Conservation (phyloP, 768 basidiomycete species). For the Mycena sanguinolenta region DNA sequence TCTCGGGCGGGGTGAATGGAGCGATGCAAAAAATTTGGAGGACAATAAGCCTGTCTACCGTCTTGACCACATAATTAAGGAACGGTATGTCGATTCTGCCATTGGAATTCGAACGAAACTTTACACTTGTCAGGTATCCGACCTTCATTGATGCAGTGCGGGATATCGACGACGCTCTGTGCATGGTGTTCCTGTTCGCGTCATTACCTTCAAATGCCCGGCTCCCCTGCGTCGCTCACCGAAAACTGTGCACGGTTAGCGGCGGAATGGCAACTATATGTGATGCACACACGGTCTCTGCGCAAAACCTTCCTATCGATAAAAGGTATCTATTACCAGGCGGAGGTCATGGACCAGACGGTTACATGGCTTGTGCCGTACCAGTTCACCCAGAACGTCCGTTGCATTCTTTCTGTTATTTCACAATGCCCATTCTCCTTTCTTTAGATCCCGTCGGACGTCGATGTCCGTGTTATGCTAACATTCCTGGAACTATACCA, state of each 20-base stretch:
- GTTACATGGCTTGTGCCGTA: conserved; percentile 98
- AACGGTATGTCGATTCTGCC: conserved; percentile 72
- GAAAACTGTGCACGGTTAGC: conserved; percentile 92
- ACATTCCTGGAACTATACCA: conserved; percentile 99
- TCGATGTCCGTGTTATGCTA: conserved; percentile 97
- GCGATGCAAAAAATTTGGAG: conserved; percentile 92
- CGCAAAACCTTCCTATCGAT: conserved; percentile 96
- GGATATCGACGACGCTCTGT: conserved; percentile 97
- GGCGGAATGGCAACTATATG: conserved; percentile 96
- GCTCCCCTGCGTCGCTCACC: conserved; percentile 84
- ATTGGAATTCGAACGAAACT: conserved; percentile 12
- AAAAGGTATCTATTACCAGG: conserved; percentile 98
- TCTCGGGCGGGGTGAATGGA: conserved; percentile 95
- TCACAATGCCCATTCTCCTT: conserved; percentile 26
- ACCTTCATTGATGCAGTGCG: conserved; percentile 96
- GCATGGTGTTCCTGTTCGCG: conserved; percentile 94
- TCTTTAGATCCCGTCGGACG: conserved; percentile 88
- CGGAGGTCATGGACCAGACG: conserved; percentile 91
- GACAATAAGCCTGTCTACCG: conserved; percentile 93
- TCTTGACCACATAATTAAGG: conserved; percentile 97
- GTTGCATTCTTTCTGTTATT: conserved; percentile 40
- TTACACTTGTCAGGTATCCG: conserved; percentile 77
- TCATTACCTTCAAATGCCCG: conserved; percentile 89
- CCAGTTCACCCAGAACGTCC: conserved; percentile 94
- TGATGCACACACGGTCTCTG: conserved; percentile 88